Base-by-base conservation (phyloP, 2,329 filamentous ascomycete genomes). In the Colletotrichum chrysophilum region DNA sequence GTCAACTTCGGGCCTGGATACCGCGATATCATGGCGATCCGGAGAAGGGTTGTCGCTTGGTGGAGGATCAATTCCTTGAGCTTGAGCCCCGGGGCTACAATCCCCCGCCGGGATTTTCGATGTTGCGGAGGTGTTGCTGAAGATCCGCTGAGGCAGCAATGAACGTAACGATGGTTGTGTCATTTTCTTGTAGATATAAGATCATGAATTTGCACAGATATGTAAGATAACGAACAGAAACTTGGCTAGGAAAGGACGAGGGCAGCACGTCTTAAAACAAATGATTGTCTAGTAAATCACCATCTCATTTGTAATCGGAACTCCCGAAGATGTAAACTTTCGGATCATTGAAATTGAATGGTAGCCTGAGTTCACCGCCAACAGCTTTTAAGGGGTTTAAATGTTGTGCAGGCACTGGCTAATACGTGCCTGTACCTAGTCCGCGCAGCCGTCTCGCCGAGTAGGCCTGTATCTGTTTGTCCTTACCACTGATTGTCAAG, bases 351-450 rank as follows among this genome's bases (percentile, higher is more conserved):
- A 67, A 26, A 28, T 4, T 67, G 2, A 0, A 34, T 66, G 16
- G 26, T 1, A 67, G 0, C 18, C 43, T 55, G 0, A 34, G 0
- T n/a, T 0, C 10, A 67, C 26, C 28, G 2, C 43, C 24, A 28
- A 34, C 6, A 55, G 43, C 65, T 64, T 34, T 14, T 2, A 64
- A 28, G 60, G 16, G 32, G 1, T 64, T 64, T 0, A 12, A 34
- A 56, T 48, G 43, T 48, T 48, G 2, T 0, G 0, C 18, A 48
- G 18, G 10, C 3, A 48, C 43, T 4, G 18, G 18, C 18, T 48
- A 0, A 48, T 48, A 48, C 18, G 38, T 21, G 43, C 5, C 5
- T 48, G 43, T 48, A 48, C 43, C 10, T n/a, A 48, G 18, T 48
- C 5, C 43, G 0, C 43, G 0, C 3, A 48, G 0, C 18, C 43